Base-by-base conservation (phyloP, 169 alveolate species). In the Cryptosporidium baileyi region DNA sequence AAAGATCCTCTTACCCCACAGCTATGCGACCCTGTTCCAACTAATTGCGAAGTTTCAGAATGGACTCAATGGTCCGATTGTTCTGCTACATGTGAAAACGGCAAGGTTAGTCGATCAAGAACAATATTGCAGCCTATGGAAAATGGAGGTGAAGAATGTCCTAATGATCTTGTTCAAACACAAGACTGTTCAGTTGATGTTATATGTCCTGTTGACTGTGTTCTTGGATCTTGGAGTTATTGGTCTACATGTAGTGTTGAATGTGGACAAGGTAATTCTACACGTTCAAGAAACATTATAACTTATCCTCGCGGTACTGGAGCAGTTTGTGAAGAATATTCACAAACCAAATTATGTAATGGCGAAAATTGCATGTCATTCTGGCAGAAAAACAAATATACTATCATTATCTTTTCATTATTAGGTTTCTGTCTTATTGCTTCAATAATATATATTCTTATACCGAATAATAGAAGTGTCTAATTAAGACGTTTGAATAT, bases 61-160 rank as follows among this genome's bases (percentile, higher is more conserved):
- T 90, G 93, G 93, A 54, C 79, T 26, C 82, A 80, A 11, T 90
- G 93, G 93, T 49, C 89, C 11, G 22, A 63, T 5, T 90, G 93
- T 45, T 67, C 89, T 11, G 81, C 90, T 26, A 63, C 54, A 1
- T 90, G 93, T 28, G 91, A 90, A 22, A 82, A 80, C 45, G 93
- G 91, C 1, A 30, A 89, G 61, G 26, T 81, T 19, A 65, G 67
- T 24, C 62, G 91, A 28, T 17, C 59, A 32, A 80, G 91, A 19
- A 67, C 80, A 8, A 82, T 90, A 26, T 7, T 74, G 24, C 67
- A 65, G 13, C 80, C 61, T 5, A 60, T 89, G 1, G 60, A 60
- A 11, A 60, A 67, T 59, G 90, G 82, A 7, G 93, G 91, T 30
- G 81, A 28, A 28, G 60, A 22, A 13, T 90, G 93, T 51, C 85